Evolutionary conservation across 2,329 filamentous ascomycete species (phyloP), one percentile per base, ranked within the genome.

Genomic region (Alternaria solani): DNA sequence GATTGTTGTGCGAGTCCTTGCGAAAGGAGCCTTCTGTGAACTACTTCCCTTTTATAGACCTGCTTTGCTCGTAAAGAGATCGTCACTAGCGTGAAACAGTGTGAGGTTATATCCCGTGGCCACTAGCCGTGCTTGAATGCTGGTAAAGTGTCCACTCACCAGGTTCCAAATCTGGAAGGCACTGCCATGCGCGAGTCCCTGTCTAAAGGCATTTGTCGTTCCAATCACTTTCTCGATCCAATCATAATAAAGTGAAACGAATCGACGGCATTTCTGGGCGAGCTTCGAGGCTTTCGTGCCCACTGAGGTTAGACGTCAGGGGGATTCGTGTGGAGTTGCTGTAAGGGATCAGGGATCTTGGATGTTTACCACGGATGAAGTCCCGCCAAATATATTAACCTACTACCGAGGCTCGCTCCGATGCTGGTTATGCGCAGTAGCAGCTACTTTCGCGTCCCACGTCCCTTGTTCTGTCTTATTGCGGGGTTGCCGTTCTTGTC

Each of bases 311-410:
- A 53, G 47, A 7, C 16, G 16, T 25, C 18, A 20, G 28, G 18
- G 32, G 38, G 18, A 18, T 12, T 42, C 26, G 30, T 49, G 47
- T 51, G 39, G 38, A 51, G 23, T 16, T 20, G 14, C 26, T 4
- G 12, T n/a, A 4, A 7, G 26, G 32, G 32, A 34, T 28, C 56
- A 58, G 42, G 56, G 56, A 16, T 54, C 26, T 23, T 26, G 20
- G 43, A 26, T 47, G 11, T 28, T 42, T 52, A 52, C 36, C 49
- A 25, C 49, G 30, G 30, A 25, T 36, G 46, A 42, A 41, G 28
- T 44, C 56, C 32, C 41, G 48, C 56, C 34, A 42, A 3, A 5
- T 55, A 55, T 32, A 49, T 59, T 55, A 55, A 44, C 20, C 51
- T 49, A 55, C 43, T 59, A 55, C 51, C 43, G 51, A 14, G 51